Base-by-base conservation (phyloP, 1,284 basidiomycete genomes). In the Ganoderma lucidum region DNA sequence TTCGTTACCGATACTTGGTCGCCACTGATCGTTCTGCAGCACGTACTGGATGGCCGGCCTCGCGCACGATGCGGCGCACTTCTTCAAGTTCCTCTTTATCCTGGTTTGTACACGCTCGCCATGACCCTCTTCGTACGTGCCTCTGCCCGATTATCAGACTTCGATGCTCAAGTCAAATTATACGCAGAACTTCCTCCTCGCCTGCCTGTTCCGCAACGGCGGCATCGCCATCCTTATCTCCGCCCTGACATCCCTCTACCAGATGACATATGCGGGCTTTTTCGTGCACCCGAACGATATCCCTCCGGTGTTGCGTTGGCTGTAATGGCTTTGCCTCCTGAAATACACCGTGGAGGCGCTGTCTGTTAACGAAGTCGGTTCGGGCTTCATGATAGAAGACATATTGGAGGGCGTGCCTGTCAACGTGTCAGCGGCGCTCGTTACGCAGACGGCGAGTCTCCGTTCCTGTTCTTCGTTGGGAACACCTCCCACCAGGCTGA, bases 21-120 rank as follows among this genome's bases (percentile, higher is more conserved):
- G 6, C 41, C 8, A 39, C 65, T 64, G 41, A 73, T 44, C 45
- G 3, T 63, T 42, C 42, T 62, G 2, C 68, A 93, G 92, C 66
- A 92, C 91, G 17, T 95, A 97, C 77, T 97, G 94, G 92, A 95
- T 97, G 96, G 94, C 95, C 15, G 95, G 96, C 10, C 87, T 97
- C 1, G 86, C 93, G 1, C 83, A 83, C 23, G 80, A 81, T 61
- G 75, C 81, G 2, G 77, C 78, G 2, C 75, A 80, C 66, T 81
- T 77, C 75, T 82, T 81, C 79, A 82, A 81, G 48, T 82, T 79
- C 75, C 70, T 81, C 8, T 79, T 82, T 71, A 80, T 81, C 51
- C 69, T 82, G 9, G 80, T 81, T 3, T 82, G 53, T 97, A 91
- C 78, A 90, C 91, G 0, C 84, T 97, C 17, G 89, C 86, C 39